phyloP scores from a whole-genome alignment of 148 eudicot species.

The Diospyros lotus region DNA sequence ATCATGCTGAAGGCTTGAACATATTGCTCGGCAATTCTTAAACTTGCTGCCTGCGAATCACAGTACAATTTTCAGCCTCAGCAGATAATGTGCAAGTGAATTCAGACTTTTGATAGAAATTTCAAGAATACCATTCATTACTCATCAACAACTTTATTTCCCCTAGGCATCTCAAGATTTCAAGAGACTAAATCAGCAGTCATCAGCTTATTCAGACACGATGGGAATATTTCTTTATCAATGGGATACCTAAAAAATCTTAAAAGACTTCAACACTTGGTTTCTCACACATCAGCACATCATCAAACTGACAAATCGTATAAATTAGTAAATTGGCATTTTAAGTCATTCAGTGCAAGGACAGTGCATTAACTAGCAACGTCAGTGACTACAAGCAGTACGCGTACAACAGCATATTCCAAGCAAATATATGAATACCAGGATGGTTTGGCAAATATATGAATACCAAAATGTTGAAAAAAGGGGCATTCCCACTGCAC shows the following conservation, averaged over 20 bases:
- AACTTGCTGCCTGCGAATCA: conserved; percentile 73
- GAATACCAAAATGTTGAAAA: too few species aligned
- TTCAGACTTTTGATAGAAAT: background rate
- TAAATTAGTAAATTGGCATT: background rate
- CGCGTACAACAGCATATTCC: background rate
- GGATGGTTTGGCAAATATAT: background rate
- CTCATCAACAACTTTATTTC: background rate
- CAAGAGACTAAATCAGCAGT: background rate
- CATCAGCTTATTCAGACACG: background rate
- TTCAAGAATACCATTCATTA: background rate
- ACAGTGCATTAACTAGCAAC: background rate
- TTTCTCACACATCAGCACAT: background rate
- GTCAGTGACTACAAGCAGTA: background rate
- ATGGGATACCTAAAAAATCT: background rate
- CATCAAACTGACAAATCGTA: background rate
- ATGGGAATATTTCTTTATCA: background rate
- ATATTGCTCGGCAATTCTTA: conserved; percentile 84
- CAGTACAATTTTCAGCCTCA: background rate
- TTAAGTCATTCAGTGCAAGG: background rate
- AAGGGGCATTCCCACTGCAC: too few species aligned
- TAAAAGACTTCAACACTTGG: background rate
- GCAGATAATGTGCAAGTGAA: background rate
- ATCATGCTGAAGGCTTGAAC: conserved; percentile 66
- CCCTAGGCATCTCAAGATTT: background rate
- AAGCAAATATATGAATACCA: background rate